phyloP scores from a whole-genome alignment of 1,284 basidiomycete species.

The Ceratobasidium sp. region DNA sequence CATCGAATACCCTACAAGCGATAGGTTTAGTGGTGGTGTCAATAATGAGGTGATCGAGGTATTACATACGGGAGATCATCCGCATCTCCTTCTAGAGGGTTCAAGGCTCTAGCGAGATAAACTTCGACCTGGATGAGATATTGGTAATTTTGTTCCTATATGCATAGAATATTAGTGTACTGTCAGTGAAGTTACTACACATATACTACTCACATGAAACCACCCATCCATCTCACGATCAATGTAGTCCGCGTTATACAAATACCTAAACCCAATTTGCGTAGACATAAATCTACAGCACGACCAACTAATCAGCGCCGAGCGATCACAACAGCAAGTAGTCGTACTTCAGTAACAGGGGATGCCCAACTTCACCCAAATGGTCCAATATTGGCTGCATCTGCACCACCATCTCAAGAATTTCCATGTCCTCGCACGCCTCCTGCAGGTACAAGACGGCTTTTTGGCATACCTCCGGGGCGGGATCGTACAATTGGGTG shows the following conservation, averaged over 20 bases:
- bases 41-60: not conserved
- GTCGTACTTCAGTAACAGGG: constrained; percentile 83
- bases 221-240: constrained; percentile 95
- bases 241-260: constrained; percentile 92
- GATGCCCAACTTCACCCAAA: constrained; percentile 91
- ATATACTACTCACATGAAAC: constrained; percentile 75
- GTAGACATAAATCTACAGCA: constrained; percentile 89
- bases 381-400: constrained; percentile 96
- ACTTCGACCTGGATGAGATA: constrained; percentile 91
- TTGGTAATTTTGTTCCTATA: constrained; percentile 82
- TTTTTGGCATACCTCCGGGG: constrained; percentile 87
- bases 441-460: constrained; percentile 91
- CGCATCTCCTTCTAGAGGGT: constrained; percentile 65
- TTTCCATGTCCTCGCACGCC: constrained; percentile 84
- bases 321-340: not conserved
- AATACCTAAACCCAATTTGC: constrained; percentile 89
- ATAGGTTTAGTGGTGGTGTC: not conserved
- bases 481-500: constrained; percentile 95
- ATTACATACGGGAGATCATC: constrained; percentile 68
- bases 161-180: constrained; percentile 10
- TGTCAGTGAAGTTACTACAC: not conserved
- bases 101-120: constrained; percentile 81
- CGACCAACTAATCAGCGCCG: not conserved
- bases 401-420: constrained; percentile 90
- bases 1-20: constrained; percentile 74